Conservation (phyloP, 257 asterid genomes). For the Phtheirospermum japonicum region DNA sequence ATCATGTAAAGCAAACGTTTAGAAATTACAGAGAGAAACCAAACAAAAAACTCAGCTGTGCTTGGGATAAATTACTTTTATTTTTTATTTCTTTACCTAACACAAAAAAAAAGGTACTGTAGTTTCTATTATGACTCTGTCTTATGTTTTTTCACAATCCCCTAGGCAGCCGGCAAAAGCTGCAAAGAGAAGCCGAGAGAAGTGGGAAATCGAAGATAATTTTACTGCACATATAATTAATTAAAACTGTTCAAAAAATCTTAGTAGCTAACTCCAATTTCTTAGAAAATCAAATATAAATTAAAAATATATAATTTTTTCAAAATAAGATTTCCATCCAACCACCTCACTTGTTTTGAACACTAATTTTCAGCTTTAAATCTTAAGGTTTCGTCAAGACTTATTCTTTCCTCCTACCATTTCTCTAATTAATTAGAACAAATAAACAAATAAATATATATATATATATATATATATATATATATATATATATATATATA, state of each 20-base stretch:
- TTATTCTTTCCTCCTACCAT: too few species aligned
- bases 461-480: too few species aligned
- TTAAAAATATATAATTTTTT: too few species aligned
- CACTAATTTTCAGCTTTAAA: too few species aligned
- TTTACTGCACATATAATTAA: neutral
- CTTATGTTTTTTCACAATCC: conserved; percentile 23
- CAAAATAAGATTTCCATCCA: too few species aligned
- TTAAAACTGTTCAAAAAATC: neutral
- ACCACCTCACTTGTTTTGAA: too few species aligned
- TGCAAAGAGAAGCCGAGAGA: conserved; percentile 62
- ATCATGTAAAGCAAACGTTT: neutral
- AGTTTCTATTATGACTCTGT: conserved; percentile 36
- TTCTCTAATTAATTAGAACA: neutral
- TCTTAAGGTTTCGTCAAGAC: too few species aligned
- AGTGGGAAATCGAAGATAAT: conserved; percentile 27
- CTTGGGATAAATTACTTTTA: neutral
- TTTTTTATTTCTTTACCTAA: too few species aligned
- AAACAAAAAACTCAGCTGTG: too few species aligned
- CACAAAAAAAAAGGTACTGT: neutral
- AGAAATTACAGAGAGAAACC: neutral
- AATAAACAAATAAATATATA: neutral
- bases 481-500: neutral
- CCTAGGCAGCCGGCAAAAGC: conserved; percentile 71
- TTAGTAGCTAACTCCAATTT: too few species aligned
- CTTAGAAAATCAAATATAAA: too few species aligned